These are phyloP conservation scores for Tagetes patula DNA, from an alignment of 129 eudicot genomes.

Conservation along the genomic window DNA sequence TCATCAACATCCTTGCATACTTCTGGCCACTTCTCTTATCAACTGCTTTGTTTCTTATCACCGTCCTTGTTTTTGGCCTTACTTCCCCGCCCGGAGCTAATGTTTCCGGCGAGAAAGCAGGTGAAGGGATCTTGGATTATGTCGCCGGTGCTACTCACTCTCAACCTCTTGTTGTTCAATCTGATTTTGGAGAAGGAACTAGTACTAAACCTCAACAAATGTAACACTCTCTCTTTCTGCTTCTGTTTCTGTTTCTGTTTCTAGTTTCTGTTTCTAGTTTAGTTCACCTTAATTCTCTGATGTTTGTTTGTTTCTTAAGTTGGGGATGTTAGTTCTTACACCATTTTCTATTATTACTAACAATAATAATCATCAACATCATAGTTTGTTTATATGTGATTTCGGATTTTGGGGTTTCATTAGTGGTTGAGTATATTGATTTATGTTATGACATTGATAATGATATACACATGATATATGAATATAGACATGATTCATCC, in stretches of 20 bases:
- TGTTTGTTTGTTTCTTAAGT: too few relatives aligned
- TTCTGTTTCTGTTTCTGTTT: not conserved
- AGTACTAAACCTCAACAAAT: not conserved
- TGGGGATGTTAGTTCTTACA: too few relatives aligned
- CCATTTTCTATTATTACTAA: too few relatives aligned
- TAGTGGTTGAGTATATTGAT: not conserved
- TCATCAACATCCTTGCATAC: slow-evolving; percentile 49
- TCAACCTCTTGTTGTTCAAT: not conserved
- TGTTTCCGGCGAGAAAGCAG: slow-evolving; percentile 54
- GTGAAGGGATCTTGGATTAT: slow-evolving; percentile 63
- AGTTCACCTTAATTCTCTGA: not conserved
- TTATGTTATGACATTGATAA: not conserved
- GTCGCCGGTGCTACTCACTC: slow-evolving; percentile 42
- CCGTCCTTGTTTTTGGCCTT: slow-evolving; percentile 50
- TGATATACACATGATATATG: not conserved
- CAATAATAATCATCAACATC: too few relatives aligned
- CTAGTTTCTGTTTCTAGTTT: not conserved
- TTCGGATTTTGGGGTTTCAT: too few relatives aligned
- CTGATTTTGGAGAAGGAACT: not conserved
- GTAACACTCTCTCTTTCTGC: not conserved
- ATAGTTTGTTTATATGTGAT: too few relatives aligned
- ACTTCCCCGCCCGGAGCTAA: slow-evolving; percentile 47
- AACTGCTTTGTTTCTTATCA: slow-evolving; percentile 58
- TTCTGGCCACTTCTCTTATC: slow-evolving; percentile 68
- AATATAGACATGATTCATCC: too few relatives aligned